phyloP scores from a whole-genome alignment of 2,329 filamentous ascomycete species.

The Alternaria rosae region DNA sequence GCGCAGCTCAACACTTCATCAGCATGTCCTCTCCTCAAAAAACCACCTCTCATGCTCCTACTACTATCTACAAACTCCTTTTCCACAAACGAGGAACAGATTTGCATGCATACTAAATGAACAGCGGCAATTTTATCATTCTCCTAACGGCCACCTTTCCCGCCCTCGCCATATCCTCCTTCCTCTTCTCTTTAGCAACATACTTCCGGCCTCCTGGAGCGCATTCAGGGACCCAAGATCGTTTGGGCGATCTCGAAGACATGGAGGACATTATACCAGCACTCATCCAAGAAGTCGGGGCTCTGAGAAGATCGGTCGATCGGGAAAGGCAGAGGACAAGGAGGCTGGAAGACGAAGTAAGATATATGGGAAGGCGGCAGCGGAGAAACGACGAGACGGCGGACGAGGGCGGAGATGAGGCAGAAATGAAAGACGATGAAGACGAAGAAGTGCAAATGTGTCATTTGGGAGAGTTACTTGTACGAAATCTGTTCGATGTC shows the following conservation, averaged over 20 bases:
- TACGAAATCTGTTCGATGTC: background rate
- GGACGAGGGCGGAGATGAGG: background rate
- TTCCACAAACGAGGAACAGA: background rate
- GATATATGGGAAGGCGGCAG: background rate
- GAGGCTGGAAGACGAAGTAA: background rate
- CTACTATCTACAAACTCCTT: background rate
- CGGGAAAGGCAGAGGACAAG: background rate
- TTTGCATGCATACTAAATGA: background rate
- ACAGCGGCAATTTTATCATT: background rate
- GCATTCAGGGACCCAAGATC: background rate
- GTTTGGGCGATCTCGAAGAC: background rate
- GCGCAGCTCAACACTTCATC: background rate
- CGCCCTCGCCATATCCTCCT: background rate
- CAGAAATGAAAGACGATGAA: background rate
- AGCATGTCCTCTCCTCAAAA: background rate
- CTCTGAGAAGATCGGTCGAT: background rate
- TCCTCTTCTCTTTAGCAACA: background rate
- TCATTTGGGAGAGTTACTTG: background rate
- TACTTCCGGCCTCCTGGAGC: background rate
- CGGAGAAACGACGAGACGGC: accelerated
- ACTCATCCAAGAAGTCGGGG: background rate
- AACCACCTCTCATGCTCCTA: background rate
- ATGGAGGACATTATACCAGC: background rate
- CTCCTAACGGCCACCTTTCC: background rate
- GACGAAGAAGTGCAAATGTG: background rate